A percentile compares a stretch with the other conserved stretches of the same genome.
Evolutionary conservation across 2,329 filamentous ascomycete genomes (phyloP).

Genomic region (Monosporascus sp.): DNA sequence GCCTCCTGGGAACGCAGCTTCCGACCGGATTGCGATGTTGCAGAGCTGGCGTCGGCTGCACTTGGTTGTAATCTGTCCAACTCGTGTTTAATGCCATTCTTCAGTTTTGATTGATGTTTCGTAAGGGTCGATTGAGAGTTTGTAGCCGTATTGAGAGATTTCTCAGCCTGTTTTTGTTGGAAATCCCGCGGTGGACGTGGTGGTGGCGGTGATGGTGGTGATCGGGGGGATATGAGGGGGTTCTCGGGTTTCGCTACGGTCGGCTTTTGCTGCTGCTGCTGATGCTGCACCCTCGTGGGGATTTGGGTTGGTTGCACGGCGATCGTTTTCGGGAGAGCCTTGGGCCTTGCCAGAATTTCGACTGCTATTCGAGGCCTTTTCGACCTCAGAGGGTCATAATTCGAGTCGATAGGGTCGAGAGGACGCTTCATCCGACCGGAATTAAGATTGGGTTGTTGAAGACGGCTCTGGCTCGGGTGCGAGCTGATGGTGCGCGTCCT

Average conservation of each 20-base stretch:
- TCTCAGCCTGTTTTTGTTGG: constrained; percentile 9
- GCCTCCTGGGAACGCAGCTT: constrained; percentile 85
- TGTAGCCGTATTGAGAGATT: constrained; percentile 18
- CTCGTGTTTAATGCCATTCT: constrained; percentile 59
- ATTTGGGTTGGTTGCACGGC: constrained; percentile 19
- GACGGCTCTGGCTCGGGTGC: constrained; percentile 24
- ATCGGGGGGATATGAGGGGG: constrained; percentile 15
- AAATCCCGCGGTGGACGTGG: constrained; percentile 3
- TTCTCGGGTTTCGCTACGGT: constrained; percentile 19
- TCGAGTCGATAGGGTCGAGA: constrained; percentile 39
- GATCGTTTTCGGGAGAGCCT: constrained; percentile 20
- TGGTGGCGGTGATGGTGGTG: constrained; percentile 15
- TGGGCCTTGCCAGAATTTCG: constrained; percentile 40
- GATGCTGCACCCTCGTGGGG: constrained; percentile 8
- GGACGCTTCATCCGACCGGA: constrained; percentile 43
- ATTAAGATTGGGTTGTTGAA: constrained; percentile 22
- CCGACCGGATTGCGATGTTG: constrained; percentile 58
- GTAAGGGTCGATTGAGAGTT: constrained; percentile 28
- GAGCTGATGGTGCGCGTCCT: constrained; percentile 15
- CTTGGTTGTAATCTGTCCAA: constrained; percentile 51
- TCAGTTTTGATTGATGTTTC: constrained; percentile 53
- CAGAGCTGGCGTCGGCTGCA: constrained; percentile 32
- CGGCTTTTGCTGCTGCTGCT: constrained; percentile 6
- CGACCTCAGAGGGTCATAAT: constrained; percentile 38
- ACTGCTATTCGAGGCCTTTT: constrained; percentile 51